Evolutionary conservation across 2,329 filamentous ascomycete genomes (phyloP), one percentile per base, ranked within the genome.

Genomic region (Aspergillus novoparasiticus): DNA sequence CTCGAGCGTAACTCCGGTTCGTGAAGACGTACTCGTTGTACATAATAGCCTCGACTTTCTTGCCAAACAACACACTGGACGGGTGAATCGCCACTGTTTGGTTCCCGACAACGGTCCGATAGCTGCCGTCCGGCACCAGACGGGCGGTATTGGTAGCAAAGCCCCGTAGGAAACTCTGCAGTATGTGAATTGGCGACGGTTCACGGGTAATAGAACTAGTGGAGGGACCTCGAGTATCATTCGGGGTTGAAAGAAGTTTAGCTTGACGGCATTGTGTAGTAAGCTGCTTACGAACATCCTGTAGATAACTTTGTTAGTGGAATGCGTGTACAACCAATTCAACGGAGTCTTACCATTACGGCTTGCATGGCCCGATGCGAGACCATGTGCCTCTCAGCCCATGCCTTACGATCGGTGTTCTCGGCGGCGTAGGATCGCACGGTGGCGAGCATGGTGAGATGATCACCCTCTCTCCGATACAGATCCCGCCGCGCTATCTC

Each of bases 21-120:
- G 87, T 90, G 70, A 86, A 90, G 3, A 89, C 86, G 73, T 87
- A 89, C 73, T 89, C 87, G 63, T 85, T 87, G 69, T 88, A 90
- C 73, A 89, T 80, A 59, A 90, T 87, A 2, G 85, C 87, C 74
- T 88, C 86, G 6, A 87, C 80, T 66, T 85, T 86, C 70, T 83
- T 84, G 23, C 86, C 85, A 69, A 86, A 87, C 8, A 89, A 73
- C 16, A 87, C 85, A 64, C 85, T 88, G 9, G 83, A 85, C 0
- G 87, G 87, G 62, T 89, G 87, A 45, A 90, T 88, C 0, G 86
- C 82, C 1, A 90, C 86, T 0, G 81, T 82, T 73, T 89, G 87
- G 65, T 87, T 87, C 3, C 86, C 86, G 9, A 85, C 78, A 28
- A 89, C 78, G 0, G 87, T 89, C 63, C 83, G 84, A 69, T 89